These are phyloP conservation scores for Leccinum disarticulatum DNA, from an alignment of 768 basidiomycete genomes.

Conservation along the genomic window DNA sequence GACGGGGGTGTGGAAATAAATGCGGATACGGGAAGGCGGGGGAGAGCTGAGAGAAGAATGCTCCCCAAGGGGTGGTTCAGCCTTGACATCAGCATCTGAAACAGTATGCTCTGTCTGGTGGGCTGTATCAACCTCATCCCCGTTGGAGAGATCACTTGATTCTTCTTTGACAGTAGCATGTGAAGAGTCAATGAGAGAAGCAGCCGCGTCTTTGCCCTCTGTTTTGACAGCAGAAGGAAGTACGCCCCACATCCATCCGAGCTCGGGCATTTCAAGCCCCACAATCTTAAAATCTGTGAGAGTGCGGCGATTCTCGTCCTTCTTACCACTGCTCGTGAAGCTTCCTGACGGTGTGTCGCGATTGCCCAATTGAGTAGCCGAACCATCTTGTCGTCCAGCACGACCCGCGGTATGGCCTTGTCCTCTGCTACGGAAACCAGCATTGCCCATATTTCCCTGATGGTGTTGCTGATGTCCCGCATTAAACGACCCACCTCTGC, in stretches of 20 bases:
- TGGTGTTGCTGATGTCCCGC: slow-evolving; percentile 41
- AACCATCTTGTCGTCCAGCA: slow-evolving; percentile 39
- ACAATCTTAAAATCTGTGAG: slow-evolving; percentile 98
- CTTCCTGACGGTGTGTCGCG: slow-evolving; percentile 51
- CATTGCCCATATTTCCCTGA: slow-evolving; percentile 38
- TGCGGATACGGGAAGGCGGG: slow-evolving; percentile 80
- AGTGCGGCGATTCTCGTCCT: slow-evolving; percentile 86
- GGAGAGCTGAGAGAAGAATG: slow-evolving; percentile 38
- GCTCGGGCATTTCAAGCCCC: slow-evolving; percentile 78
- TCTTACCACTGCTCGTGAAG: slow-evolving; percentile 61
- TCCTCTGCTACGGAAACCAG: slow-evolving; percentile 59
- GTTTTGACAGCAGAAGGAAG: slow-evolving; percentile 41
- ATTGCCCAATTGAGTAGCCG: slow-evolving; percentile 37
- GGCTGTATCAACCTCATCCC: slow-evolving; percentile 20
- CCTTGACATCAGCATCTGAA: slow-evolving; percentile 34
- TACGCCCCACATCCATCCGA: slow-evolving; percentile 87
- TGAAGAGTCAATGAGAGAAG: slow-evolving; percentile 32
- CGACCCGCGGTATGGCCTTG: slow-evolving; percentile 49
- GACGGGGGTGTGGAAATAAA: slow-evolving; percentile 90
- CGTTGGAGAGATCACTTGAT: slow-evolving; percentile 19
- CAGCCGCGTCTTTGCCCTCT: slow-evolving; percentile 39
- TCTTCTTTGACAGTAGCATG: slow-evolving; percentile 35
- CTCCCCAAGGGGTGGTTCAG: slow-evolving; percentile 28
- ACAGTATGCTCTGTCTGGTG: slow-evolving; percentile 21
- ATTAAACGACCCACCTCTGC: slow-evolving; percentile 65